Evolutionary conservation across 73 alveolate genomes (phyloP).

Genomic region (Paramecium tetraurelia): DNA sequence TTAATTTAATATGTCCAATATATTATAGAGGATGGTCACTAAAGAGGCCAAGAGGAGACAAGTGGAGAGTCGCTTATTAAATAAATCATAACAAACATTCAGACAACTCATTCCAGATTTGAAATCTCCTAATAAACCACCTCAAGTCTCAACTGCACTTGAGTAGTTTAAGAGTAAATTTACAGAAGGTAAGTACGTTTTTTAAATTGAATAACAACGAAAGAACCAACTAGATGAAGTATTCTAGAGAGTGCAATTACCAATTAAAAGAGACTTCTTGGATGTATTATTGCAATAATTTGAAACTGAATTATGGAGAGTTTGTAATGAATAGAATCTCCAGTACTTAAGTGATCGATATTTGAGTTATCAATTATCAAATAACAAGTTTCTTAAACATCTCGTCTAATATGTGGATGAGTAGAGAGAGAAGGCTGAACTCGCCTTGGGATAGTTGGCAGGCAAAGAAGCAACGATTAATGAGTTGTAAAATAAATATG

Average conservation of each 20-base stretch:
- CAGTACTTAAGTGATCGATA: background rate
- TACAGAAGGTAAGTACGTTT: background rate
- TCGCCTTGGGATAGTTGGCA: background rate
- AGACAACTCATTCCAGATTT: background rate
- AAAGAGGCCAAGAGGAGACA: background rate
- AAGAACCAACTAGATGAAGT: background rate
- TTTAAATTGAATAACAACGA: background rate
- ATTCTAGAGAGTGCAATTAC: background rate
- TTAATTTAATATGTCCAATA: background rate
- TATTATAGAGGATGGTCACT: background rate
- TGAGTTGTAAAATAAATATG: background rate
- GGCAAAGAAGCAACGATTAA: background rate
- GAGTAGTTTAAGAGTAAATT: background rate
- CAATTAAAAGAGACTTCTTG: background rate
- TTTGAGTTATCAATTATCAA: background rate
- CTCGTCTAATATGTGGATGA: background rate
- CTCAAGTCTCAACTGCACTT: background rate
- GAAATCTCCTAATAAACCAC: background rate
- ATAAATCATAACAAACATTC: background rate
- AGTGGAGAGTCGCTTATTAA: background rate
- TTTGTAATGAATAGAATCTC: background rate
- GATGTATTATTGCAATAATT: background rate
- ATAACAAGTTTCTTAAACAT: background rate
- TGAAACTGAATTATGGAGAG: slow-evolving; percentile 31
- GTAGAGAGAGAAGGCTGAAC: background rate